Evolutionary conservation across 2,329 filamentous ascomycete species (phyloP), one percentile per base, ranked within the genome.

Genomic region (Hypoxylon sp.): DNA sequence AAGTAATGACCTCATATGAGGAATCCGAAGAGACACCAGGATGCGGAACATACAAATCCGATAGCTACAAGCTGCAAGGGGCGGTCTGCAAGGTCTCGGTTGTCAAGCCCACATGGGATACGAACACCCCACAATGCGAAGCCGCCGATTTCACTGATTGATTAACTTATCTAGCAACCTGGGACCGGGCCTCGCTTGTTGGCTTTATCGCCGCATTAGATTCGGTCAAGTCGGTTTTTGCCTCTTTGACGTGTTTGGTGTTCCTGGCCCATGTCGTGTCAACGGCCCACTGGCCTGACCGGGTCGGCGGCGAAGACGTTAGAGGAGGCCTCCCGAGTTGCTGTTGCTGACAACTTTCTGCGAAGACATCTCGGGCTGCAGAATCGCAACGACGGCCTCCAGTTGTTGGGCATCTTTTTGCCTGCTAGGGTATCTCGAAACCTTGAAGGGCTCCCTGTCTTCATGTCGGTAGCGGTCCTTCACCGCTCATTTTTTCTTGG

Each of bases 1-100:
- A 62, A 44, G 51, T 49, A 19, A 68, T 68, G 65, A 68, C 59
- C 65, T 68, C 65, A 68, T 68, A 50, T 7, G 24, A 26, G 7
- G 24, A 26, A 26, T 4, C 7, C 24, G 4, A 19, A 24, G 22
- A 53, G 22, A 56, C 44, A 26, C 26, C 47, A 44, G 50, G 56
- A 63, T 59, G 47, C 63, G 59, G 63, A 59, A 64, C 50, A 43
- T 57, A 56, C 59, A 55, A 59, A 56, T 47, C 63, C 59, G 59
- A 53, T 56, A 41, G 32, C 20, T 49, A 53, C 39, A 49, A 49
- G 28, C 34, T 48, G 44, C 44, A 48, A 46, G 44, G 39, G 44
- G 17, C 37, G 17, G 39, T 28, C 19, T 43, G 34, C 19, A 44
- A 39, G 7, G 24, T 26, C 24, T 26, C 24, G 24, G 24, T 24